Evolutionary conservation across 176 grass and related monocot species (phyloP).

Genomic region (Carex scoparia): DNA sequence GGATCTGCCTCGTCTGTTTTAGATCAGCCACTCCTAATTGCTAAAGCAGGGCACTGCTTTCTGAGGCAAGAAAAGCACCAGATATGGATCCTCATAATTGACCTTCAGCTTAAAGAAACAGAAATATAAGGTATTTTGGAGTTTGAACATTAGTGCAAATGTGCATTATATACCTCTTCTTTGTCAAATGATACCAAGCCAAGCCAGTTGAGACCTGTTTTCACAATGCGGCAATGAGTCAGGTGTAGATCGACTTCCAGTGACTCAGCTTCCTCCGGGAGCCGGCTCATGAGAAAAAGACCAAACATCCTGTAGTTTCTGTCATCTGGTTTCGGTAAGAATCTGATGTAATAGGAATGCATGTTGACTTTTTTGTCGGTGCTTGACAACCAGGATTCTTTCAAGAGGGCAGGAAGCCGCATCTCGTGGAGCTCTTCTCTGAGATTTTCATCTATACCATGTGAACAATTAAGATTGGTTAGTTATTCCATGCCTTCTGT

Average conservation of each 20-base stretch:
- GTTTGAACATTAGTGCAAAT: neutral
- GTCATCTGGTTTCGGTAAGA: constrained; percentile 69
- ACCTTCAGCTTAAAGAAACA: neutral
- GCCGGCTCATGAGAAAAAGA: constrained; percentile 63
- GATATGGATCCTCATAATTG: neutral
- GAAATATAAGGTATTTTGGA: neutral
- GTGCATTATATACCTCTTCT: constrained; percentile 52
- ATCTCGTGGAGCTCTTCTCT: constrained; percentile 88
- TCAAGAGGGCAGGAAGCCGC: constrained; percentile 66
- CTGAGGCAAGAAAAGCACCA: neutral
- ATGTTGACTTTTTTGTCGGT: constrained; percentile 43
- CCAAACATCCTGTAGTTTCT: constrained; percentile 87
- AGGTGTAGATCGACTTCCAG: constrained; percentile 86
- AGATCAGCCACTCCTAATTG: neutral
- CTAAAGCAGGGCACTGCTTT: neutral
- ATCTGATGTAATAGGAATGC: constrained; percentile 78
- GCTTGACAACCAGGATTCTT: constrained; percentile 33
- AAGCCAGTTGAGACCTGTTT: constrained; percentile 58
- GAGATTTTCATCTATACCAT: constrained; percentile 70
- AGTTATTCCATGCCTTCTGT: neutral
- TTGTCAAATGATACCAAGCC: constrained; percentile 49
- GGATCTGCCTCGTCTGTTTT: neutral
- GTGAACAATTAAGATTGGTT: constrained; percentile 31
- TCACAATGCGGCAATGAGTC: constrained; percentile 64
- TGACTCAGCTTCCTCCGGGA: constrained; percentile 75